Evolutionary conservation across 371 early-diverging fungal species (phyloP).

Genomic region (Funneliformis caledonium): DNA sequence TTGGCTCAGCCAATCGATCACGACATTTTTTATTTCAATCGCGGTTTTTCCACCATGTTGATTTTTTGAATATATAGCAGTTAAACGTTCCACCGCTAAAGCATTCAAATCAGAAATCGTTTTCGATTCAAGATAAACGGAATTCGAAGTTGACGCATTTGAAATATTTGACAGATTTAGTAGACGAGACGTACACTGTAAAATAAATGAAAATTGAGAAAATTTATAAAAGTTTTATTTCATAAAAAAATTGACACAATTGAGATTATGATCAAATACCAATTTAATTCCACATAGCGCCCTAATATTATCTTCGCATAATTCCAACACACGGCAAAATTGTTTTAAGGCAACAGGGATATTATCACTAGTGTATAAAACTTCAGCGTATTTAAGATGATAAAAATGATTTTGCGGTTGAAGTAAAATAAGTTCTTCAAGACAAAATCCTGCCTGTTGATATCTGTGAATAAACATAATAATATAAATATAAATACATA

Average conservation of each 20-base stretch:
- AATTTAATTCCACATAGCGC: constrained; percentile 43
- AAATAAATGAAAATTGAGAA: background rate
- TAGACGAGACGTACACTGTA: constrained; percentile 30
- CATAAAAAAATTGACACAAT: background rate
- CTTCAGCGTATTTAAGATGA: constrained; percentile 85
- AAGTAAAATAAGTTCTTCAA: constrained; percentile 86
- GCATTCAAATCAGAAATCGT: constrained; percentile 21
- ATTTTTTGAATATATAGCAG: constrained; percentile 3
- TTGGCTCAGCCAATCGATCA: background rate
- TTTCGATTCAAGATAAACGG: constrained; percentile 2
- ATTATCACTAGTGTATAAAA: constrained; percentile 70
- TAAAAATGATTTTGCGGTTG: constrained; percentile 83
- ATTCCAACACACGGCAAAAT: constrained; percentile 50
- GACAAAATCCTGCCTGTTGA: constrained; percentile 84
- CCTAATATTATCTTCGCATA: constrained; percentile 34
- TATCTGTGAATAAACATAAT: constrained; percentile 46
- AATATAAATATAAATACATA: background rate
- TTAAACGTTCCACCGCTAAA: constrained; percentile 24
- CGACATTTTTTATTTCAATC: background rate
- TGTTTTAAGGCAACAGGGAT: constrained; percentile 70
- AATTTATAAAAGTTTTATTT: background rate
- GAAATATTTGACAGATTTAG: constrained; percentile 1
- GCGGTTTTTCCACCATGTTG: background rate
- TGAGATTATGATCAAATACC: constrained; percentile 14
- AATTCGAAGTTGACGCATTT: background rate